Evolutionary conservation across 202 grass and related monocot genomes (phyloP).

Genomic region (Carex sylvatica): DNA sequence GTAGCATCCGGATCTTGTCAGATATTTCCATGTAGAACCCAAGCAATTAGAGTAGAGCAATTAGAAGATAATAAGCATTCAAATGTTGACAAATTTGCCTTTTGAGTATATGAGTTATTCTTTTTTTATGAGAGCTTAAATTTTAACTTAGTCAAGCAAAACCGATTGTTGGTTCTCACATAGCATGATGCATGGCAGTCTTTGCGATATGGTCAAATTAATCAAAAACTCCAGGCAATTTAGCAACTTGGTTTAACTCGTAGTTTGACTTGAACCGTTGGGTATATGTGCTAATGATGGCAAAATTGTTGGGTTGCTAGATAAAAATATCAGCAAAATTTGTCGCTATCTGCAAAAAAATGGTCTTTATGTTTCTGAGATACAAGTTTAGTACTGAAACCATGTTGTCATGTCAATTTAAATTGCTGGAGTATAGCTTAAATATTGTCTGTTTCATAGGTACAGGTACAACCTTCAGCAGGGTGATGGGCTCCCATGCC

Average conservation of each 20-base stretch:
- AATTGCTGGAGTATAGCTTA: not conserved
- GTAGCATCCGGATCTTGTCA: not conserved
- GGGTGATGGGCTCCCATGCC: slow-evolving; percentile 55
- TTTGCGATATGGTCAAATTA: not conserved
- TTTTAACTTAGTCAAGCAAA: not conserved
- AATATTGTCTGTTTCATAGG: not conserved
- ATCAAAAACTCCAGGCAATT: not conserved
- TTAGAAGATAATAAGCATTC: not conserved
- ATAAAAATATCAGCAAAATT: not conserved
- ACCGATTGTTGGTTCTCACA: not conserved
- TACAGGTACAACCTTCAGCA: slow-evolving; percentile 37
- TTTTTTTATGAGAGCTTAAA: not conserved
- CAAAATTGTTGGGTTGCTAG: not conserved
- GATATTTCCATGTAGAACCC: slow-evolving; percentile 9
- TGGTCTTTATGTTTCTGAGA: not conserved
- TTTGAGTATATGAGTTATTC: not conserved
- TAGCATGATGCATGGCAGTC: not conserved
- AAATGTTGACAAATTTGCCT: not conserved
- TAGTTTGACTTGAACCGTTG: not conserved
- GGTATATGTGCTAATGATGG: not conserved
- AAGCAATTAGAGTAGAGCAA: not conserved
- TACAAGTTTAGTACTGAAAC: not conserved
- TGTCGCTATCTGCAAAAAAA: not conserved
- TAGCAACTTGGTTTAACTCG: not conserved
- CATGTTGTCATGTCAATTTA: not conserved